Base-by-base conservation (phyloP, 2,329 filamentous ascomycete species). In the Colletotrichum sp. region DNA sequence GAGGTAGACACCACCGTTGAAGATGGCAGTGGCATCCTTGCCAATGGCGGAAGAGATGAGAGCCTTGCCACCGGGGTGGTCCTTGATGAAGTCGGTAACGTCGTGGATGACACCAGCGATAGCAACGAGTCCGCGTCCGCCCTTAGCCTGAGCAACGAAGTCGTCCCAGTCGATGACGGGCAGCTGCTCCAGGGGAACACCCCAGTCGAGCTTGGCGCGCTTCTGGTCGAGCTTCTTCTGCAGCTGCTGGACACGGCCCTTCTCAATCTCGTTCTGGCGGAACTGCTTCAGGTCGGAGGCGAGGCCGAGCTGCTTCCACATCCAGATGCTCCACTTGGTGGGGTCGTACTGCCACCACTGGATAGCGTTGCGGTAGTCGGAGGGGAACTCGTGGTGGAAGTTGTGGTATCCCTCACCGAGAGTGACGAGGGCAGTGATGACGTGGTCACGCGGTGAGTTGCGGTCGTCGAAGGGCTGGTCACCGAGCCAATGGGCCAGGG, bases 341-440 rank as follows among this genome's bases (percentile, higher is more conserved):
- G 95, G 95, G 85, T 98, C 95, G 82, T 98, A 98, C 87, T 98
- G 95, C 88, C 93, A 94, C 95, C 95, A 98, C 86, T 95, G 90
- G 80, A 97, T 96, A 77, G 95, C 95, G 84, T 98, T 98, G 84
- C 95, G 95, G 92, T 97, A 98, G 86, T 98, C 95, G 13, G 95
- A 96, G 71, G 95, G 95, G 87, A 98, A 98, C 86, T 98, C 95
- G 90, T 98, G 95, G 88, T 98, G 95, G 91, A 98, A 98, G 90
- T 98, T 98, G 91, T 98, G 95, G 88, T 98, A 98, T 34, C 95
- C 95, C 87, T 96, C 95, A 65, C 95, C 95, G 26, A 98, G 93
- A 59, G 95, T 98, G 80, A 95, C 93, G 21, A 98, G 87, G 60
- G 95, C 95, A 55, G 95, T 98, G 86, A 98, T 92, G 83, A 96